Percentiles rank a stretch among this genome's conserved stretches.
phyloP scores from a whole-genome alignment of 129 eudicot genomes.

The Lonicera japonica region DNA sequence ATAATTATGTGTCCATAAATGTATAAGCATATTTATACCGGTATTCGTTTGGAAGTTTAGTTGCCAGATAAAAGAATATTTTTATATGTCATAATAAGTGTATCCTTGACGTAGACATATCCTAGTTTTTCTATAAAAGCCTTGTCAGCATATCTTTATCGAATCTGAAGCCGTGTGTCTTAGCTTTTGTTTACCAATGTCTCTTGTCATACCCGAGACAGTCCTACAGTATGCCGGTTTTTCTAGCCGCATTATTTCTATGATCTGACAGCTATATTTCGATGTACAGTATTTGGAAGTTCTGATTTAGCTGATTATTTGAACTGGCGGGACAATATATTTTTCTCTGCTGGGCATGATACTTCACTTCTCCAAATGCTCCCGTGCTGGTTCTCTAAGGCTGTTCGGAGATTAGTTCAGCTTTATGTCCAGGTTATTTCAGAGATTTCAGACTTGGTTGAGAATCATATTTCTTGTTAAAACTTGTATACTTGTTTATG shows the following conservation, averaged over 20 bases:
- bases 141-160: too few relatives aligned
- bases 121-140: too few relatives aligned
- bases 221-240: neutral
- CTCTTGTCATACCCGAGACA: constrained; percentile 8
- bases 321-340: constrained; percentile 84
- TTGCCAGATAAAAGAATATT: too few relatives aligned
- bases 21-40: too few relatives aligned
- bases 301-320: constrained; percentile 68
- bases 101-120: too few relatives aligned
- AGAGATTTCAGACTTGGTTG: neutral
- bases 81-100: too few relatives aligned
- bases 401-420: constrained; percentile 85
- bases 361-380: constrained; percentile 90
- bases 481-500: neutral
- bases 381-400: constrained; percentile 93
- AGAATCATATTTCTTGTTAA: neutral
- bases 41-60: too few relatives aligned
- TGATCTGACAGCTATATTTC: constrained; percentile 13
- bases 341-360: constrained; percentile 82
- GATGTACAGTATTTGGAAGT: constrained; percentile 42
- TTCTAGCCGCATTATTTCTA: constrained; percentile 5
- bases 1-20: too few relatives aligned
- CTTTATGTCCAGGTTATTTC: constrained; percentile 85
- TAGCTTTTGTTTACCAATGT: neutral
- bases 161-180: too few relatives aligned